phyloP scores from a whole-genome alignment of 805 yeast genomes.

The Kazachstania kunashirensis region DNA sequence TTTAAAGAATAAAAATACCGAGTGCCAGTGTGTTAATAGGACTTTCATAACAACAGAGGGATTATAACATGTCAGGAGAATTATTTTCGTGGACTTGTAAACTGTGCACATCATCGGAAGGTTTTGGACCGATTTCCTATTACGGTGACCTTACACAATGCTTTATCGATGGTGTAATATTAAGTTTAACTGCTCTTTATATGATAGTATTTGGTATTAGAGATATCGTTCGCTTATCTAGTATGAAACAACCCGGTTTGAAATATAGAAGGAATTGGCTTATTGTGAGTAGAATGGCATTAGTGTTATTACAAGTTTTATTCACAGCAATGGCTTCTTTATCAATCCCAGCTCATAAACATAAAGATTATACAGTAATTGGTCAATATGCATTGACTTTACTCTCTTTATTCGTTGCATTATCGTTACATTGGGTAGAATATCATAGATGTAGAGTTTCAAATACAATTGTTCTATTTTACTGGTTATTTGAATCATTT shows the following conservation, averaged over 20 bases:
- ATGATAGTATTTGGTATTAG: slow-evolving; percentile 37
- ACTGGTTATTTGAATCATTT: slow-evolving; percentile 56
- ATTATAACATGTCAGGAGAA: too few species aligned
- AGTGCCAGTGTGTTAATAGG: too few species aligned
- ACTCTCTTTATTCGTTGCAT: slow-evolving; percentile 40
- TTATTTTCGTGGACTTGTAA: slow-evolving; percentile 8
- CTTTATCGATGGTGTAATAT: slow-evolving; percentile 44
- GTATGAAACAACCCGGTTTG: slow-evolving; percentile 17
- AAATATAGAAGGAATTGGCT: slow-evolving; percentile 34
- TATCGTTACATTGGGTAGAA: slow-evolving; percentile 59
- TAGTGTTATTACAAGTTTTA: slow-evolving; percentile 27
- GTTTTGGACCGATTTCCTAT: slow-evolving; percentile 36
- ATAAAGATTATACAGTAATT: slow-evolving; percentile 13
- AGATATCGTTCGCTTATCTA: slow-evolving; percentile 27
- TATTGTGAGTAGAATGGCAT: slow-evolving; percentile 27
- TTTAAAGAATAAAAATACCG: too few species aligned
- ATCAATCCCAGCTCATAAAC: slow-evolving; percentile 12
- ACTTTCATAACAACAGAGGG: too few species aligned
- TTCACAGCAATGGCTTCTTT: slow-evolving; percentile 22
- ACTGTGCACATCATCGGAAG: slow-evolving; percentile 28
- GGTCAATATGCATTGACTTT: slow-evolving; percentile 24
- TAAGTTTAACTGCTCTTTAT: slow-evolving; percentile 33
- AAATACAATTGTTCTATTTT: slow-evolving; percentile 57
- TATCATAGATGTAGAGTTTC: slow-evolving; percentile 57
- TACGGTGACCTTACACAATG: slow-evolving; percentile 54